Evolutionary conservation across 108 stramenopile species (phyloP), one percentile per base, ranked within the genome.

Genomic region (Cylindrotheca closterium): DNA sequence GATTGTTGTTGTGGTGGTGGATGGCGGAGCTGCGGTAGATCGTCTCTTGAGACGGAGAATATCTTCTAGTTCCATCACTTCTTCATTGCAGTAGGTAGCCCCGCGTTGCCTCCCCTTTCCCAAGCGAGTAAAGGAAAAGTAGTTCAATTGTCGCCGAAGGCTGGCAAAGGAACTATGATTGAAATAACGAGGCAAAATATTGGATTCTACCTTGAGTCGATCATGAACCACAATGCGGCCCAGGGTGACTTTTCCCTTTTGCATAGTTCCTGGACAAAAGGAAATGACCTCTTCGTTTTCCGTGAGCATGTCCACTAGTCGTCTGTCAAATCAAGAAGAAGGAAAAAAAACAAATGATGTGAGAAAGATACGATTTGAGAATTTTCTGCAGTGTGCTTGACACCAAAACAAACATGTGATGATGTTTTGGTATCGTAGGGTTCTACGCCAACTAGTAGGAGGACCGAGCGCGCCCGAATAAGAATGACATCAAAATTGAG

Each of bases 91-190:
- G 63, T 93, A 93, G 45, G 79, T 86, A 30, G 89, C 84, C 15
- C 82, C 80, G 24, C 75, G 65, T 55, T 86, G 79, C 17, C 87
- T 59, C 3, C 85, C 79, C 65, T 89, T 89, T 51, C 91, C 91
- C 22, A 84, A 46, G 1, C 92, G 83, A 30, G 84, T 79, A 62
- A 93, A 93, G 30, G 67, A 68, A 70, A 93, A 93, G 68, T 93
- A 93, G 73, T 85, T 87, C 26, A 93, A 70, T 53, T 93, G 88
- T 15, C 92, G 78, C 7, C 92, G 83, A n/a, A 93, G 81, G 15
- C 88, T 89, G 26, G 92, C 92, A 73, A 93, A 93, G 56, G 80
- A 84, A 42, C 81, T 64, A 67, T 93, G 92, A 54, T 88, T 90
- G 74, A 93, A 93, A 72, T 93, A 93, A 25, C 70, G 60, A 15